Base-by-base conservation (phyloP, 768 basidiomycete genomes). In the Porphyrellus cyaneotinctus region DNA sequence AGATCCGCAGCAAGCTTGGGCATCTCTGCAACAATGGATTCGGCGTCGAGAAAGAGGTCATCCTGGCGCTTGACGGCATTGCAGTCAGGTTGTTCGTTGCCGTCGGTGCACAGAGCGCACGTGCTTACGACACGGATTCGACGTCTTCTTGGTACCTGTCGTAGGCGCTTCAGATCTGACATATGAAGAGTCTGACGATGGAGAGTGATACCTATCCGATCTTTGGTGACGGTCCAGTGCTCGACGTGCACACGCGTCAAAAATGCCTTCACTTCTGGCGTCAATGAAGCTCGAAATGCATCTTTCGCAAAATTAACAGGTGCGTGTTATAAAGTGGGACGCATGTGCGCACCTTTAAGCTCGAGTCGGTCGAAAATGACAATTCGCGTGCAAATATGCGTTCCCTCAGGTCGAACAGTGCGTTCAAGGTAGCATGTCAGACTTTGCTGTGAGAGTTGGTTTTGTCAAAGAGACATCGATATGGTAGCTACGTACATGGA, bases 241-340 rank as follows among this genome's bases (percentile, higher is more conserved):
- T 91, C 85, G 4, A 88, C 83, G 65, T 87, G 95, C 12, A 90
- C 87, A 8, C 94, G 84, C 0, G 82, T 87, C 15, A 97, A 78
- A 64, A 95, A 89, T 0, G 86, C 84, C 38, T 77, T 83, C 62
- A n/a, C n/a, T n/a, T 91, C 88, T 0, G 90, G 83, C 0, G 83
- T 85, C n/a, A 95, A 68, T 0, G 71, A 56, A 0, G 66, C 64
- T 88, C 92, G 97, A 66, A 81, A 97, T 0, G 67, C 65, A 26
- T 86, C 95, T 92, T 59, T 15, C 1, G 17, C 18, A 45, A 26
- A 10, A 17, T 13, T 23, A 6, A 7, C n/a, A 23, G 12, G 38
- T 12, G 24, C 24, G 32, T n/a, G n/a, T n/a, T n/a, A n/a, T n/a
- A n/a, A n/a, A n/a, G 18, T 28, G 43, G 11, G 20, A n/a, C 0